These are phyloP conservation scores for Beauveria medogensis DNA, from an alignment of 2,329 filamentous ascomycete species.

Conservation along the genomic window DNA sequence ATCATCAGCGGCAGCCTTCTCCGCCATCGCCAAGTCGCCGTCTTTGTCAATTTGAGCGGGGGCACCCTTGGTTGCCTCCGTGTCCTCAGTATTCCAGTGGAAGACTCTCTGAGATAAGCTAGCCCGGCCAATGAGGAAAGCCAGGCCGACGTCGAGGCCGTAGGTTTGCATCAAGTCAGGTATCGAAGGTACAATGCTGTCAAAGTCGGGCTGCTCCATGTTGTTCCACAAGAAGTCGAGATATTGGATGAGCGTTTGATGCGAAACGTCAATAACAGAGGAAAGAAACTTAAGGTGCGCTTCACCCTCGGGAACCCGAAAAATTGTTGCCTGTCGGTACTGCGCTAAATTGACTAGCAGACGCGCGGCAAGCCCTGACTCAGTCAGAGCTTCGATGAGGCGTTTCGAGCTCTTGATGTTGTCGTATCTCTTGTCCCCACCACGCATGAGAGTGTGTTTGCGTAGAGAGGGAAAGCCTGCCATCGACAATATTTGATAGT, in stretches of 20 bases:
- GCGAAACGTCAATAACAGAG: slow-evolving; percentile 83
- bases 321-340: slow-evolving; percentile 80
- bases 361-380: slow-evolving; percentile 69
- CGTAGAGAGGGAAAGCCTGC: slow-evolving; percentile 75
- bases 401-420: slow-evolving; percentile 67
- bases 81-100: slow-evolving; percentile 31
- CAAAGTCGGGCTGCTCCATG: slow-evolving; percentile 67
- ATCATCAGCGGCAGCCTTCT: slow-evolving; percentile 22
- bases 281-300: slow-evolving; percentile 84
- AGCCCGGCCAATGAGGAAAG: slow-evolving; percentile 74
- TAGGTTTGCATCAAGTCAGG: slow-evolving; percentile 67
- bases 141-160: slow-evolving; percentile 69
- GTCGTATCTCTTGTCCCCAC: slow-evolving; percentile 76
- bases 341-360: slow-evolving; percentile 87
- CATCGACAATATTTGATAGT: slow-evolving; percentile 79
- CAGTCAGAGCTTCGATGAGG: slow-evolving; percentile 69
- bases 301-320: slow-evolving; percentile 59
- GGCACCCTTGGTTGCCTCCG: slow-evolving; percentile 22
- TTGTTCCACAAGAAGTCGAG: slow-evolving; percentile 81
- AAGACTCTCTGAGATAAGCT: slow-evolving; percentile 62
- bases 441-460: slow-evolving; percentile 68
- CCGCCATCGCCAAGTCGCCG: slow-evolving; percentile 48
- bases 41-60: slow-evolving; percentile 38
- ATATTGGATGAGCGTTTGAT: slow-evolving; percentile 78
- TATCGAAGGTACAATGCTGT: slow-evolving; percentile 67